Evolutionary conservation across 495 filamentous ascomycete genomes (phyloP), one percentile per base, ranked within the genome.

Genomic region (Penicillium goetzii): DNA sequence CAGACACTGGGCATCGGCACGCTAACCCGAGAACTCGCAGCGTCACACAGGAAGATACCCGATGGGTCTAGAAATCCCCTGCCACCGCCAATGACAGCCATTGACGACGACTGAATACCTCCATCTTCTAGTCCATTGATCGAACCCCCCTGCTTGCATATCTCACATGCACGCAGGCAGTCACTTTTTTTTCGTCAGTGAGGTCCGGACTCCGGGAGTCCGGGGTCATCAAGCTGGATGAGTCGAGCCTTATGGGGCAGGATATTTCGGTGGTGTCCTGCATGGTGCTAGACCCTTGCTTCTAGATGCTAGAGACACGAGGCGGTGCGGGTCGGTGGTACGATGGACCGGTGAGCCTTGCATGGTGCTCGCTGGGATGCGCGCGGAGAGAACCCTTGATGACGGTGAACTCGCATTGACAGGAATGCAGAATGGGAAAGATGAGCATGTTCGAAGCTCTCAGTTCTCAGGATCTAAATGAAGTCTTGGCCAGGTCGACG

Each of bases 91-190:
- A 14, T 40, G 33, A 34, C 33, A 8, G 10, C 33, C 1, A 34
- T 1, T 34, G 53, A 38, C 50, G 41, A 65, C 59, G 50, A n/a
- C 26, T 10, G 30, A 33, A 10, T 19, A 15, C 15, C 15, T 28
- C 60, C 55, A 63, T 21, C 19, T 17, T 56, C 47, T 38, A n/a
- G 7, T 11, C 38, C 23, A 50, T 33, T 55, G 49, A 21, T 58
- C 28, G 50, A 52, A 64, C 49, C 54, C 53, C 26, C 21, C 26
- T 21, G 36, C 34, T 25, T 64, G 63, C 68, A 67, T 65, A 70
- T 63, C 54, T 71, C 66, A 64, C 65, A 72, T 68, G 68, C 63
- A 72, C 63, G 63, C 56, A 65, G 63, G 62, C 64, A 58, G 65
- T 62, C 64, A 59, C 58, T 63, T 67, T 62, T 58, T 15, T 15